phyloP scores from a whole-genome alignment of 805 yeast species.

The Debaryomyces prosopidis region DNA sequence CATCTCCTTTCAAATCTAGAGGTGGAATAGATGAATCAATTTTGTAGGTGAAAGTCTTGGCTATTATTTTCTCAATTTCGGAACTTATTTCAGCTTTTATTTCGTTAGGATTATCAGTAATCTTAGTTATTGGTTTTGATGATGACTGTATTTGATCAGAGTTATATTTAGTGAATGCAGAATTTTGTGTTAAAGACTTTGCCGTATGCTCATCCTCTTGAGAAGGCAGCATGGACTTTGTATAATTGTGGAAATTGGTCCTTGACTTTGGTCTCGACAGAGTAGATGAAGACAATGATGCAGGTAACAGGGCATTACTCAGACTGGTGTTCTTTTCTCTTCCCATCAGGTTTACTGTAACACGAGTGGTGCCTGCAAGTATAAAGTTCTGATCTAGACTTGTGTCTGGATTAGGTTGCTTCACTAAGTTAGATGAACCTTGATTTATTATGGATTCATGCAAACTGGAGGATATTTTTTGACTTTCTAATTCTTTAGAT shows the following conservation, averaged over 20 bases:
- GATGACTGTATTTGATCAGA: no score
- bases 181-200: no score
- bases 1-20: conserved; percentile 23
- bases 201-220: no score
- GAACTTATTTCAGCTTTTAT: conserved; percentile 1
- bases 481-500: conserved; percentile 36
- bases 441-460: conserved; percentile 7
- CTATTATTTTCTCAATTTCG: conserved; percentile 14
- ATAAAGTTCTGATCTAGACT: conserved; percentile 14
- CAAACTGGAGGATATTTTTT: conserved; percentile 25
- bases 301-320: background rate
- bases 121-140: no score
- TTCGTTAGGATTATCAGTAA: no score
- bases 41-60: conserved; percentile 26
- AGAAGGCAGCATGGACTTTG: background rate
- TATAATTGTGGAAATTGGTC: background rate
- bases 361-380: conserved; percentile 25
- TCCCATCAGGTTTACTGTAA: conserved; percentile 14
- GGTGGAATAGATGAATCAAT: conserved; percentile 40
- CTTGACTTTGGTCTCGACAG: background rate
- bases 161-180: no score
- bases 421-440: background rate
- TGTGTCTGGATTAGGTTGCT: background rate
- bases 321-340: background rate
- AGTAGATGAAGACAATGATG: background rate